Base-by-base conservation (phyloP, 352 stramenopile genomes). In the Globisporangium nagaii region DNA sequence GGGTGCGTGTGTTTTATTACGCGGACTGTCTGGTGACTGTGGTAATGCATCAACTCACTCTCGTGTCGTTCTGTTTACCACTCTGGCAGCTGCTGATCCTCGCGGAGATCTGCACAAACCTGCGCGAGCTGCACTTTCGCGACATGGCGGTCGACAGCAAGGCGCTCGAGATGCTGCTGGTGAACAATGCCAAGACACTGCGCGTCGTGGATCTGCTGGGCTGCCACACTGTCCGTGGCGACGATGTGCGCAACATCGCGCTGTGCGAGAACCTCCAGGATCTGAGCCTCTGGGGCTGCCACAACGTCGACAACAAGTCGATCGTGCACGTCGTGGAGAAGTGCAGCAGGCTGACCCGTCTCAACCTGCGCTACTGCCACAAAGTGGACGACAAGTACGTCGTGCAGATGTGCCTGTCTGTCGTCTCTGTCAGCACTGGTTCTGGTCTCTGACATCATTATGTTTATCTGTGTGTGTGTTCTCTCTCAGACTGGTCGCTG, bases 291-390 rank as follows among this genome's bases (percentile, higher is more conserved):
- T 82, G 75, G 56, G 82, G 82, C 25, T 95, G 84, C 52, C 77
- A 91, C 58, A 89, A 84, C 53, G 75, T 93, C 27, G 79, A 87
- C 56, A 91, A 90, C 68, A 43, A 56, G 6, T 62, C 80, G 5
- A 71, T 95, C 53, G 70, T 75, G 22, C 61, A 78, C 27, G 64
- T 90, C 9, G 66, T 79, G 17, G 65, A 67, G n/a, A 57, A 61
- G n/a, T 88, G 77, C 40, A 31, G 54, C 5, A 51, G 62, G 10
- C 48, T 95, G 17, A 65, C 67, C 24, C 54, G 75, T 40, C 55
- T 95, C 25, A 95, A 88, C 60, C 48, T 95, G 19, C 80, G 82
- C 41, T 95, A 90, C 53, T 86, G 74, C 35, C 84, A 95, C 75
- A 88, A 89, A 60, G 80, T 95, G 19, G 76, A 92, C 37, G 84